Base-by-base conservation (phyloP, 2,329 filamentous ascomycete species). In the Fusarium succisae region DNA sequence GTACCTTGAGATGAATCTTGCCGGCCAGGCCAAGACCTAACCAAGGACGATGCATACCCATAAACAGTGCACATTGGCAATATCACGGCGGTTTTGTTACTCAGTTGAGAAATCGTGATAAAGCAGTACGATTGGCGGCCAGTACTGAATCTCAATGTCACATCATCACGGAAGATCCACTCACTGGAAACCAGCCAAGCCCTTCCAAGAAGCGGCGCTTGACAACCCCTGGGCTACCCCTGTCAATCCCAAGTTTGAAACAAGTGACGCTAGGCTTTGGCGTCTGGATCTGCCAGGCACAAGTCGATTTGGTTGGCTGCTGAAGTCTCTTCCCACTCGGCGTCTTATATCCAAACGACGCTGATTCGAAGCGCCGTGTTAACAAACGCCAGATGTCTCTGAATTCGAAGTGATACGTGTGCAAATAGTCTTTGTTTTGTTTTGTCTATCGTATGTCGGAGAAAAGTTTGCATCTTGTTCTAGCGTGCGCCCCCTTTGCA, bases 131-230 rank as follows among this genome's bases (percentile, higher is more conserved):
- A 72, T 72, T 74, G 72, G 72, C 60, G 48, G 68, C 63, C 48
- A 70, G 53, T n/a, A 50, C 44, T 66, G 50, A 55, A 66, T 39
- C 50, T 56, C 59, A 71, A 69, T 65, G 72, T 72, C 50, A 68
- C 71, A 64, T 72, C 63, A 61, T 50, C 60, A 59, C 53, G 26
- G 60, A 70, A 58, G 60, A 39, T 73, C 74, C 74, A 76, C 74
- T 32, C 43, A 71, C 39, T 68, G 58, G 74, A 76, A 76, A 76
- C 74, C 63, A 71, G 63, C 74, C 66, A 70, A 70, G 67, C 58
- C 58, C 41, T 64, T 57, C 58, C 53, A 68, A 72, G 63, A 63
- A 59, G 56, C 57, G 74, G 65, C 74, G 71, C 72, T 73, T 75
- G 74, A 24, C n/a, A 28, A 30, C 74, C 71, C 71, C 69, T 76